These are phyloP conservation scores for Periconia digitata DNA, from an alignment of 2,329 filamentous ascomycete species.

Conservation along the genomic window DNA sequence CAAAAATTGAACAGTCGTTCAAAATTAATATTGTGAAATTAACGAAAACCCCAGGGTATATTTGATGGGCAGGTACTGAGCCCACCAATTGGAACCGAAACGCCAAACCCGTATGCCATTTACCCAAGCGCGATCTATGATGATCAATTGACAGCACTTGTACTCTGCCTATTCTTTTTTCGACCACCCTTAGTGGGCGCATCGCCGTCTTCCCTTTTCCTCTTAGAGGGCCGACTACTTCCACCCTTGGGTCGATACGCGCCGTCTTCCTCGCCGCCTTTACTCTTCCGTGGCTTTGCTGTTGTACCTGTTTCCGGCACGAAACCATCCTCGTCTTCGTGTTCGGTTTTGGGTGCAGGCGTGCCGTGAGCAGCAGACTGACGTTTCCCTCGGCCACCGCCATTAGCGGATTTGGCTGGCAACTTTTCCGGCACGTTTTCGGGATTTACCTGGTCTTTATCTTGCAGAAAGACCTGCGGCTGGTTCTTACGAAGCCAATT, in stretches of 20 bases:
- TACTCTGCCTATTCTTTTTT: conserved; percentile 38
- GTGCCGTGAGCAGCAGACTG: conserved; percentile 39
- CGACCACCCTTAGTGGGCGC: conserved; percentile 26
- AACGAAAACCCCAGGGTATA: conserved; percentile 14
- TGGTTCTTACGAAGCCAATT: conserved; percentile 91
- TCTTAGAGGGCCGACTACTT: conserved; percentile 43
- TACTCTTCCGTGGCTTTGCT: conserved; percentile 24
- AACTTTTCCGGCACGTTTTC: conserved; percentile 42
- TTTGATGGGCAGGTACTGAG: conserved; percentile 4
- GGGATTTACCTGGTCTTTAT: conserved; percentile 53
- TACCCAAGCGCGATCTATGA: neutral
- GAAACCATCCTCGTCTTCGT: conserved; percentile 46
- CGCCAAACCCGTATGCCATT: neutral
- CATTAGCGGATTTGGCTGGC: conserved; percentile 24
- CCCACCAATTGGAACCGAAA: neutral
- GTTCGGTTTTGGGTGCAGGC: conserved; percentile 38
- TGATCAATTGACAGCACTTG: conserved; percentile 8
- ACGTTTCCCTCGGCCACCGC: conserved; percentile 35
- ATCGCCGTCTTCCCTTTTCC: conserved; percentile 47
- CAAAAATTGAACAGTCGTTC: neutral
- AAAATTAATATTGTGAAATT: neutral
- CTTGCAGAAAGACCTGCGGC: conserved; percentile 81
- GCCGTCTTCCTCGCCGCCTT: conserved; percentile 45
- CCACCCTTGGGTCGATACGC: conserved; percentile 54
- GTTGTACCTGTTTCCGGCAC: conserved; percentile 29